Conservation (phyloP, 208 protist species). For the Leishmania arabica region DNA sequence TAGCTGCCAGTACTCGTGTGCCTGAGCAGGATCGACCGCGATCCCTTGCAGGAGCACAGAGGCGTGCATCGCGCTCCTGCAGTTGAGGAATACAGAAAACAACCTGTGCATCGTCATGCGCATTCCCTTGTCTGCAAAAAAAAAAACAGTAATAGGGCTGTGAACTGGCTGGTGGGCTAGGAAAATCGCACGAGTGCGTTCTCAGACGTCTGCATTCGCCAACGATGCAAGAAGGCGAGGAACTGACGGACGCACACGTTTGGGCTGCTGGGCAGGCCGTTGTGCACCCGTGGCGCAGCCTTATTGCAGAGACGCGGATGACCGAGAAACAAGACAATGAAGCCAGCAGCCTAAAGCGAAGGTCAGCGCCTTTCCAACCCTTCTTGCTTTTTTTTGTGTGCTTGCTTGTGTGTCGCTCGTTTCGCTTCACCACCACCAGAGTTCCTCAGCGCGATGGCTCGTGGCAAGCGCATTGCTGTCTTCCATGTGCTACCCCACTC, state of each 20-base stretch:
- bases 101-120: slow-evolving; percentile 73
- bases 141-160: slow-evolving; percentile 75
- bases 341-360: neutral
- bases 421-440: neutral
- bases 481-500: neutral
- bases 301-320: neutral
- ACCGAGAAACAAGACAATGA: neutral
- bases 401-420: neutral
- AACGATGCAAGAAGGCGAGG: no score
- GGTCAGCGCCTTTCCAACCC: neutral
- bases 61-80: slow-evolving; percentile 70
- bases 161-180: slow-evolving; percentile 69
- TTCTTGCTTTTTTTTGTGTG: neutral
- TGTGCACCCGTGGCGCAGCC: neutral
- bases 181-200: slow-evolving; percentile 46
- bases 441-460: neutral
- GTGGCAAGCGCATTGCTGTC: neutral
- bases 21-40: slow-evolving; percentile 88
- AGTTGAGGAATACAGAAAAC: slow-evolving; percentile 47
- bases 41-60: slow-evolving; percentile 82
- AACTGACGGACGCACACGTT: neutral
- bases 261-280: neutral
- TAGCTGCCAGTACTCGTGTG: slow-evolving; percentile 70
- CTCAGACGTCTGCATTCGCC: neutral
- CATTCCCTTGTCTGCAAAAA: slow-evolving; percentile 66